These are phyloP conservation scores for Penicillium verrucosum DNA, from an alignment of 2,329 filamentous ascomycete species.

Conservation along the genomic window DNA sequence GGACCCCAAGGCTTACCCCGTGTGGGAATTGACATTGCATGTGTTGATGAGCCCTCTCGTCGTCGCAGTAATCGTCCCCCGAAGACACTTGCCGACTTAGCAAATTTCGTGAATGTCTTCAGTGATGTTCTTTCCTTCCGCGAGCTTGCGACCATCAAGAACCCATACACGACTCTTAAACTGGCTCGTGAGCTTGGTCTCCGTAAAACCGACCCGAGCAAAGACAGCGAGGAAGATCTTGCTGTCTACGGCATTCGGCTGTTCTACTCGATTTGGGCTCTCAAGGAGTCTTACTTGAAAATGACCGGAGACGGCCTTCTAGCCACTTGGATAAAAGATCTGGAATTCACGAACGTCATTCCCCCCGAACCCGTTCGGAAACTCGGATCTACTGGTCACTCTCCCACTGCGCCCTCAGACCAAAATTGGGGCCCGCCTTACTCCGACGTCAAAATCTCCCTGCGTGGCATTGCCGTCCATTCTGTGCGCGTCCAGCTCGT, in stretches of 20 bases:
- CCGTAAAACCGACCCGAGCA: conserved; percentile 6
- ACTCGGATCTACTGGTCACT: not conserved
- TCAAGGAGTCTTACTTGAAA: conserved; percentile 66
- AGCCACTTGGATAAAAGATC: conserved; percentile 57
- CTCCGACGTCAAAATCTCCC: conserved; percentile 48
- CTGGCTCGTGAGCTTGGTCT: conserved; percentile 14
- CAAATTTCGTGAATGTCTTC: conserved; percentile 59
- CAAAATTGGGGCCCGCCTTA: conserved; percentile 38
- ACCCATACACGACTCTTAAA: conserved; percentile 25
- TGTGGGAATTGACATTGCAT: conserved; percentile 62
- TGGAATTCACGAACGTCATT: conserved; percentile 60
- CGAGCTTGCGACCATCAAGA: conserved; percentile 56
- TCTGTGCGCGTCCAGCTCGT: conserved; percentile 58
- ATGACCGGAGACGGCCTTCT: conserved; percentile 63
- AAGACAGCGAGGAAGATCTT: conserved; percentile 25
- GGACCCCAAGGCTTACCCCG: conserved; percentile 26
- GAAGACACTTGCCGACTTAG: conserved; percentile 50
- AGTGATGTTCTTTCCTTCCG: conserved; percentile 56
- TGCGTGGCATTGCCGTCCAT: conserved; percentile 47
- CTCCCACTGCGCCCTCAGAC: conserved; percentile 1
- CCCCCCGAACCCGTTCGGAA: conserved; percentile 39
- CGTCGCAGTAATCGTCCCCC: conserved; percentile 31
- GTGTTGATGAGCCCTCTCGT: conserved; percentile 51
- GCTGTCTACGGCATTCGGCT: conserved; percentile 56
- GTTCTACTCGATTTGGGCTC: conserved; percentile 64